A percentile compares a stretch with the other conserved stretches of the same genome.
Conservation (phyloP, 2,329 filamentous ascomycete species). For the Nemania sp. region DNA sequence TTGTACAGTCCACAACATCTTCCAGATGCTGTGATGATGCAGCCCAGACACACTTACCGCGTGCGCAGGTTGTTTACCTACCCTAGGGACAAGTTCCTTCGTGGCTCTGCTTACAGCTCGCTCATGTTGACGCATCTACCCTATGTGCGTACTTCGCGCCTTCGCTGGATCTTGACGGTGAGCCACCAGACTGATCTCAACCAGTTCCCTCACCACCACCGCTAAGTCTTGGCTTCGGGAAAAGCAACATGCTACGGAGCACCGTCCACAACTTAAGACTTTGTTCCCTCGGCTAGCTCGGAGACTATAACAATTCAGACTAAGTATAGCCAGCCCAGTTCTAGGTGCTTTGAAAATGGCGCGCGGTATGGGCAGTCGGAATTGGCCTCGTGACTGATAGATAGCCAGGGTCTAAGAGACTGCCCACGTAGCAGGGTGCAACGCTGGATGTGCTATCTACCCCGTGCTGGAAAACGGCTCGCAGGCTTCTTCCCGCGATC, state of each 20-base stretch:
- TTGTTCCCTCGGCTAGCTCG: constrained; percentile 22
- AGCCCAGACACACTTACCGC: constrained; percentile 31
- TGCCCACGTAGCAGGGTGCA: too few species aligned
- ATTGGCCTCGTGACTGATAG: constrained; percentile 3
- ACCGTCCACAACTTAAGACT: neutral
- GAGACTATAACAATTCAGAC: constrained; percentile 2
- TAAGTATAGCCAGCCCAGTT: neutral
- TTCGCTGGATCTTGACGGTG: constrained; percentile 12
- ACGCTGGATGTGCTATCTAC: constrained; percentile 1
- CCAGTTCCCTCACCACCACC: constrained; percentile 11
- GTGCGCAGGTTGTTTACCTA: constrained; percentile 9
- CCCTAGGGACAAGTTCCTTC: neutral
- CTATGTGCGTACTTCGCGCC: constrained; percentile 27
- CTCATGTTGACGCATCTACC: constrained; percentile 11
- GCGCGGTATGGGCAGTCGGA: too few species aligned
- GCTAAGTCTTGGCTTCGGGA: constrained; percentile 20
- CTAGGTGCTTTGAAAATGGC: neutral
- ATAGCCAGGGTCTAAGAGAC: neutral
- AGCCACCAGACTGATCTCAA: constrained; percentile 1
- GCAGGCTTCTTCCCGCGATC: constrained; percentile 30
- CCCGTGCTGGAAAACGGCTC: constrained; percentile 14
- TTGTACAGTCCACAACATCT: constrained; percentile 19
- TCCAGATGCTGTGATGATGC: constrained; percentile 31
- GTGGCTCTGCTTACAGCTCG: constrained; percentile 12
- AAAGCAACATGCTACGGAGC: constrained; percentile 14